Evolutionary conservation across 805 yeast species (phyloP).

Genomic region (Spathaspora boniae): DNA sequence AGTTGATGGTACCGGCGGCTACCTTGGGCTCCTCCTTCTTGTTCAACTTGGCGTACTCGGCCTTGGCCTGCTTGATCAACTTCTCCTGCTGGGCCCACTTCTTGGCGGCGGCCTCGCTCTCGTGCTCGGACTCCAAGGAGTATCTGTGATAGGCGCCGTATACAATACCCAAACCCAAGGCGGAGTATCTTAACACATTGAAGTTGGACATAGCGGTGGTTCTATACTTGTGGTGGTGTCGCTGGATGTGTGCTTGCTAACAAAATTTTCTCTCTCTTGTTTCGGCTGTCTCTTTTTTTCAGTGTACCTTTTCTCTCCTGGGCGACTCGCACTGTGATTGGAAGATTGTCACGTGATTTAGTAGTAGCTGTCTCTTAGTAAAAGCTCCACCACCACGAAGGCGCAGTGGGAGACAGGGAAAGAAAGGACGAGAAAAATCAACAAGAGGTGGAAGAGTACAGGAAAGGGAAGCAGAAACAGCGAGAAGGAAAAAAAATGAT

Average conservation of each 20-base stretch:
- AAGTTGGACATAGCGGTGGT: slow-evolving; percentile 32
- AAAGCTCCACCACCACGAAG: too few relatives aligned
- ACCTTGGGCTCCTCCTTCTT: slow-evolving; percentile 35
- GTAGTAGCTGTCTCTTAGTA: not conserved
- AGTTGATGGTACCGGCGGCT: slow-evolving; percentile 51
- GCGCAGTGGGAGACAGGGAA: too few relatives aligned
- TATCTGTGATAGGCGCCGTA: slow-evolving; percentile 88
- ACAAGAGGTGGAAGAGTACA: too few relatives aligned
- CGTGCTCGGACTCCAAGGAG: slow-evolving; percentile 58
- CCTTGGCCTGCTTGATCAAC: slow-evolving; percentile 84
- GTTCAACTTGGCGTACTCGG: slow-evolving; percentile 70
- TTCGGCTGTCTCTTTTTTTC: slow-evolving; percentile 2
- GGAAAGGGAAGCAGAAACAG: too few relatives aligned
- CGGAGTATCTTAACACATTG: slow-evolving; percentile 89
- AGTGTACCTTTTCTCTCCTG: not conserved
- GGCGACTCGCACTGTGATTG: slow-evolving; percentile 5
- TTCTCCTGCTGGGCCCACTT: slow-evolving; percentile 65
- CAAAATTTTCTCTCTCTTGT: slow-evolving; percentile 1
- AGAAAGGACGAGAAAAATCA: too few relatives aligned
- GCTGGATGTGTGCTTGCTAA: not conserved
- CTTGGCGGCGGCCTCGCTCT: slow-evolving; percentile 51
- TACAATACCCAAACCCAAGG: slow-evolving; percentile 81
- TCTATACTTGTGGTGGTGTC: too few relatives aligned
- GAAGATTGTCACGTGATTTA: not conserved
- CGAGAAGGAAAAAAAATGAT: slow-evolving; percentile 1